Evolutionary conservation across 2,329 filamentous ascomycete genomes (phyloP).

Genomic region (Davidsoniella eucalypti): DNA sequence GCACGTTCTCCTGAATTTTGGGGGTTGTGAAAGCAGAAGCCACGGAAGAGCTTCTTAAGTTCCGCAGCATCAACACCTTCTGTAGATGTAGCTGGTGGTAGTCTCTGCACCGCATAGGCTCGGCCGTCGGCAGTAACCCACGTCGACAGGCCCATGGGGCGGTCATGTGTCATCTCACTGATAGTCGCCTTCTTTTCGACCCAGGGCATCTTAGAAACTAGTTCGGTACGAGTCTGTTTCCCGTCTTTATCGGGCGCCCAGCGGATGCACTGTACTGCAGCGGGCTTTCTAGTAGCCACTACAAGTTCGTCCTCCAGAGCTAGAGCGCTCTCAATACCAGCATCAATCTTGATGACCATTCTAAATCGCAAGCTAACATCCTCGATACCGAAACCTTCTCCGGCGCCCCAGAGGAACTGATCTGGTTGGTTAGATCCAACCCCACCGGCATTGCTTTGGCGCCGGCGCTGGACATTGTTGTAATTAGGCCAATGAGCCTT

Average conservation of each 20-base stretch:
- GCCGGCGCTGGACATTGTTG: conserved; percentile 43
- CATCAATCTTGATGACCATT: conserved; percentile 97
- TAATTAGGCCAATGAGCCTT: conserved; percentile 61
- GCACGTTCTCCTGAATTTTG: conserved; percentile 43
- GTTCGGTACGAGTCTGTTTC: conserved; percentile 77
- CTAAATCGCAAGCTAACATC: conserved; percentile 86
- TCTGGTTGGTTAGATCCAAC: conserved; percentile 38
- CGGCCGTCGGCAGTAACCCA: conserved; percentile 84
- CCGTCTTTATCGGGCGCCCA: conserved; percentile 76
- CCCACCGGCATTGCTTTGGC: conserved; percentile 44
- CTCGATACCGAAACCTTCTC: conserved; percentile 65
- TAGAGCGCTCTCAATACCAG: conserved; percentile 73
- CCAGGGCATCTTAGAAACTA: conserved; percentile 77
- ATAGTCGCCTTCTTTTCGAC: conserved; percentile 62
- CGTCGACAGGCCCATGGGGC: conserved; percentile 87
- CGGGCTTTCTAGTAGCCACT: conserved; percentile 78
- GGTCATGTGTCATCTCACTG: conserved; percentile 77
- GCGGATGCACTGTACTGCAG: conserved; percentile 89
- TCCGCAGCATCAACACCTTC: conserved; percentile 22
- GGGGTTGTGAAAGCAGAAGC: conserved; percentile 78
- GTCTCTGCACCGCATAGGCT: conserved; percentile 78
- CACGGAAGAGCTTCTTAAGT: conserved; percentile 59
- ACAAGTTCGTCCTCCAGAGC: conserved; percentile 86
- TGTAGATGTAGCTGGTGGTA: conserved; percentile 21
- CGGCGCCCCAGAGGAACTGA: conserved; percentile 54